Evolutionary conservation across 768 basidiomycete genomes (phyloP).

Genomic region (Auricularia heimuer): DNA sequence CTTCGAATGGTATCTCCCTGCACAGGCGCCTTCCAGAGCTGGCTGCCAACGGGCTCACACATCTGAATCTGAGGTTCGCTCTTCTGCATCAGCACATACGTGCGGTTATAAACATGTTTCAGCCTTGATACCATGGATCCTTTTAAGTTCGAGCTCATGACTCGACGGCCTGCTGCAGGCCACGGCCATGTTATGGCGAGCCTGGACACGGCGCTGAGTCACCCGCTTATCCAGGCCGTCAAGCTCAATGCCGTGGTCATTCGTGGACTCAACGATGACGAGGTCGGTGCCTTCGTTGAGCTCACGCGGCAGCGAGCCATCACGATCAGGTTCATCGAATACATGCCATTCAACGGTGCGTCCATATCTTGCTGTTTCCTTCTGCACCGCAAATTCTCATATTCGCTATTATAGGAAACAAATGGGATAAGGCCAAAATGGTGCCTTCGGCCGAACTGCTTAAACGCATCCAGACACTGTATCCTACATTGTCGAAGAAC

Average conservation of each 20-base stretch:
- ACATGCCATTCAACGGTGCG: slow-evolving; percentile 86
- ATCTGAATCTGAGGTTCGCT: slow-evolving; percentile 49
- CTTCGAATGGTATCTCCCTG: slow-evolving; percentile 71
- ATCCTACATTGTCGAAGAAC: slow-evolving; percentile 46
- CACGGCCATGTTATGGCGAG: slow-evolving; percentile 66
- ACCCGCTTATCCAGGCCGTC: slow-evolving; percentile 41
- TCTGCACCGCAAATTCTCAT: slow-evolving; percentile 2
- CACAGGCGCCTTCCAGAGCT: slow-evolving; percentile 62
- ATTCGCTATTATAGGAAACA: slow-evolving; percentile 47
- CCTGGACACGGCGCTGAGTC: slow-evolving; percentile 51
- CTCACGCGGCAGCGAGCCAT: slow-evolving; percentile 54
- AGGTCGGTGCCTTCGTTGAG: slow-evolving; percentile 69
- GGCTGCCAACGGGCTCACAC: slow-evolving; percentile 63
- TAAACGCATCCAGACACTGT: slow-evolving; percentile 32
- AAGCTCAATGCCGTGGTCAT: slow-evolving; percentile 84
- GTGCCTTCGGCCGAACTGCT: slow-evolving; percentile 63
- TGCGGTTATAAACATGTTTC: neutral
- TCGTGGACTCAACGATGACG: slow-evolving; percentile 71
- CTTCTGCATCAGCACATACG: neutral
- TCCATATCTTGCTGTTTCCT: slow-evolving; percentile 1
- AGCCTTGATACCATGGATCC: slow-evolving; percentile 81
- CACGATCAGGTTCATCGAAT: slow-evolving; percentile 83
- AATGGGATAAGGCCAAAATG: slow-evolving; percentile 78
- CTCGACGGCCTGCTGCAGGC: slow-evolving; percentile 51
- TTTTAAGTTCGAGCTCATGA: slow-evolving; percentile 81